Evolutionary conservation across 495 filamentous ascomycete species (phyloP), one percentile per base, ranked within the genome.

Genomic region (Aspergillus bridgeri): DNA sequence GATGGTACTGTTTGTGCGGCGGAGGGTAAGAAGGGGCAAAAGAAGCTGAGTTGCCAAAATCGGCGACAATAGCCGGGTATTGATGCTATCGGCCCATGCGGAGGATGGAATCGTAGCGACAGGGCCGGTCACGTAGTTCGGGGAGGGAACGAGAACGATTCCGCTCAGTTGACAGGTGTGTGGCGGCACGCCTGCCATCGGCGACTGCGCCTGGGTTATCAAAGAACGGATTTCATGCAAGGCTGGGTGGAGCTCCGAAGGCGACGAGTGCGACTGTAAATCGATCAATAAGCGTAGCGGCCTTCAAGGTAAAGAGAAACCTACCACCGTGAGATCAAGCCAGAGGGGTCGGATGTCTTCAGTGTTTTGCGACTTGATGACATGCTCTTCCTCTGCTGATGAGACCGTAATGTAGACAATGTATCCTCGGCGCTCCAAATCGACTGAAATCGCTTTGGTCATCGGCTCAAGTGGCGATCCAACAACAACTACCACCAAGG

Each of bases 31-130:
- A 23, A 89, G 84, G 0, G 90, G 92, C 1, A 98, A 78, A 75
- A 98, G 96, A 22, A 88, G 81, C 68, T 96, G 91, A 11, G 90
- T 80, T 0, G 87, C 90, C 55, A 96, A 80, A 59, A 98, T 88
- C 5, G 95, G 92, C n/a, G 89, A 86, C 25, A 98, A 82, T n/a
- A 98, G 80, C 53, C 92, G 90, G 5, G 89, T 89, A 75, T 96
- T 96, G 62, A 98, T 80, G 15, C 88, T 86, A 66, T 98, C 91
- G 53, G 89, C 88, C 82, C 93, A 96, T 59, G 83, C 81, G 19
- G 87, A 88, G 0, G 89, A 83, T 8, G 91, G 83, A 56, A 96
- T 85, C 5, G 88, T 92, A 54, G 90, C 90, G 43, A 96, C 86
- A 1, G 89, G 88, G 3, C 87, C 86, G 43, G 86, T 82, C 11